These are phyloP conservation scores for Salvia splendens DNA, from an alignment of 257 asterid species.

Conservation along the genomic window DNA sequence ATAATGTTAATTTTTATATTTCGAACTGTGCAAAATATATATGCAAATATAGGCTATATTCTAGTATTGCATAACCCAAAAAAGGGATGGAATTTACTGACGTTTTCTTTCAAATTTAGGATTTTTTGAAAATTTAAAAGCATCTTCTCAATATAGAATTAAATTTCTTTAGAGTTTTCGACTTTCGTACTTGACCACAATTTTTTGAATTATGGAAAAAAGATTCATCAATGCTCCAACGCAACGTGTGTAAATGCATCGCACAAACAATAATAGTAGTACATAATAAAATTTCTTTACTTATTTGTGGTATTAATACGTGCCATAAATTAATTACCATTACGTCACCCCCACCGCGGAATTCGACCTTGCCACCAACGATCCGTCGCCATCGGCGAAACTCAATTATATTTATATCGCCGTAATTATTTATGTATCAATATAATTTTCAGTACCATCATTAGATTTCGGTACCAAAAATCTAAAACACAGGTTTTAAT, in stretches of 20 bases:
- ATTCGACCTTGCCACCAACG: background rate
- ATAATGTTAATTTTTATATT: background rate
- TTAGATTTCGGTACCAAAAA: background rate
- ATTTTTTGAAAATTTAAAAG: background rate
- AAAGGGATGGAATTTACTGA: background rate
- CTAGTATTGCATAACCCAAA: background rate
- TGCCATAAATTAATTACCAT: background rate
- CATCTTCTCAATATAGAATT: background rate
- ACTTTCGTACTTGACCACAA: background rate
- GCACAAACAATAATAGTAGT: background rate
- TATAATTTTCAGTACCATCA: constrained; percentile 5
- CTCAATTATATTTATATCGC: background rate
- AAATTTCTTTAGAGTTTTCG: background rate
- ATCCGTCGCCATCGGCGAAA: constrained; percentile 3
- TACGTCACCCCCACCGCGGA: background rate
- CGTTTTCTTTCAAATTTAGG: background rate
- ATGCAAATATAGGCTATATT: background rate
- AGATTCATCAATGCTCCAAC: background rate
- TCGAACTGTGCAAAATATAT: background rate
- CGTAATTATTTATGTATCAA: constrained; percentile 20
- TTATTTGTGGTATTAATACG: no score
- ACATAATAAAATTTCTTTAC: no score
- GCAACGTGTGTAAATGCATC: constrained; percentile 2
- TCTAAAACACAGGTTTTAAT: constrained; percentile 6
- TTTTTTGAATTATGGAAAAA: background rate